These are phyloP conservation scores for Boletellus deceptivus DNA, from an alignment of 1,284 basidiomycete genomes.

Conservation along the genomic window DNA sequence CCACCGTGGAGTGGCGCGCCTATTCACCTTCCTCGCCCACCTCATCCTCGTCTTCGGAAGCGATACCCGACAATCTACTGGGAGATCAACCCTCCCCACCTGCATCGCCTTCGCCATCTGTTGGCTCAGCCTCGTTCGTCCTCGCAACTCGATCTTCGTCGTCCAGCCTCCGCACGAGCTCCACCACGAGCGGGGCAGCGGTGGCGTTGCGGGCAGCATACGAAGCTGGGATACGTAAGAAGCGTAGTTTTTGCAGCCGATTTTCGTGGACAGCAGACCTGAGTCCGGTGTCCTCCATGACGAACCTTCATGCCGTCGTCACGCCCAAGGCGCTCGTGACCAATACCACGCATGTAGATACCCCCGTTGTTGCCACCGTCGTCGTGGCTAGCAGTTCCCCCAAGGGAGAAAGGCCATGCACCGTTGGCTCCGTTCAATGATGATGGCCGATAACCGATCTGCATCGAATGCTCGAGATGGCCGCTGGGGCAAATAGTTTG, in stretches of 20 bases:
- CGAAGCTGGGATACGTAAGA: slow-evolving; percentile 53
- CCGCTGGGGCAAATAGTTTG: neutral
- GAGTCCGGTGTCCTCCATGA: slow-evolving; percentile 25
- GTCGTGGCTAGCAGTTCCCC: slow-evolving; percentile 6
- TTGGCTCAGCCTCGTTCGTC: slow-evolving; percentile 27
- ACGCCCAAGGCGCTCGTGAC: slow-evolving; percentile 19
- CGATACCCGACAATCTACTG: slow-evolving; percentile 20
- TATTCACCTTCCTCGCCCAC: slow-evolving; percentile 31
- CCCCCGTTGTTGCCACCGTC: slow-evolving; percentile 2
- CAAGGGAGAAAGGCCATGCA: neutral
- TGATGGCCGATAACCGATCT: neutral
- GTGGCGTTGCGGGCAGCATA: slow-evolving; percentile 57
- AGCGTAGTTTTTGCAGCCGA: slow-evolving; percentile 52
- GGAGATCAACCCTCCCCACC: slow-evolving; percentile 30
- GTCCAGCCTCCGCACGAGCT: slow-evolving; percentile 29
- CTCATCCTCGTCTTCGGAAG: slow-evolving; percentile 33
- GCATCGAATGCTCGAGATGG: neutral
- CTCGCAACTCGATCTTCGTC: slow-evolving; percentile 31
- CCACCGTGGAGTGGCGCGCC: slow-evolving; percentile 28
- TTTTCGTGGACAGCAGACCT: slow-evolving; percentile 49
- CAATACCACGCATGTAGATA: slow-evolving; percentile 8
- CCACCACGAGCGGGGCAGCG: slow-evolving; percentile 35
- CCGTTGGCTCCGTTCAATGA: slow-evolving; percentile 22
- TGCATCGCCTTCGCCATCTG: slow-evolving; percentile 32
- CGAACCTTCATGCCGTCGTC: slow-evolving; percentile 13